Evolutionary conservation across 441 rosid genomes (phyloP).

Genomic region (Corymbia calophylla): DNA sequence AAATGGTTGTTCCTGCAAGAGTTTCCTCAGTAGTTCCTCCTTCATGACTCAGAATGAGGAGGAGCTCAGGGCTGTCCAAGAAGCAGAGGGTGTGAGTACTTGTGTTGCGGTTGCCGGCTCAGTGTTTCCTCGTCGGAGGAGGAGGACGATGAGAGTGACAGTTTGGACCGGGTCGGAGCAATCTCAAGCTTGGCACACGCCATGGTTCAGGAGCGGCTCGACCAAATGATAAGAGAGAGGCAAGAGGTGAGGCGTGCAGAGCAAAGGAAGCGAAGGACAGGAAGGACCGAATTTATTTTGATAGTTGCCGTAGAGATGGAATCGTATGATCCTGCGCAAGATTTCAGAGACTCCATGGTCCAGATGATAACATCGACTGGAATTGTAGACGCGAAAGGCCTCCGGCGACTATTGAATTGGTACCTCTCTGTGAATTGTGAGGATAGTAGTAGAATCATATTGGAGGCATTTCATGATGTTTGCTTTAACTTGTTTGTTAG

Average conservation of each 20-base stretch:
- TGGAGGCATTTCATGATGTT: slow-evolving; percentile 72
- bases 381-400: slow-evolving; percentile 51
- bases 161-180: slow-evolving; percentile 30
- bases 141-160: slow-evolving; percentile 37
- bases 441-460: slow-evolving; percentile 43
- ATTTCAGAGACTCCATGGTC: slow-evolving; percentile 74
- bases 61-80: slow-evolving; percentile 19
- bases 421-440: slow-evolving; percentile 65
- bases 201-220: slow-evolving; percentile 85
- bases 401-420: slow-evolving; percentile 66
- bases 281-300: slow-evolving; percentile 28
- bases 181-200: slow-evolving; percentile 77
- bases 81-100: slow-evolving; percentile 52
- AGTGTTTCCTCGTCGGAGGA: slow-evolving; percentile 60
- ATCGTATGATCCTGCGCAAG: slow-evolving; percentile 68
- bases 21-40: slow-evolving; percentile 13
- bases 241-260: slow-evolving; percentile 30
- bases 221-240: slow-evolving; percentile 68
- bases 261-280: not conserved
- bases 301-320: slow-evolving; percentile 82
- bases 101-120: slow-evolving; percentile 68
- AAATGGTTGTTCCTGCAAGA: slow-evolving; percentile 23
- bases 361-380: slow-evolving; percentile 63
- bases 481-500: slow-evolving; percentile 47
- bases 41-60: slow-evolving; percentile 25